Percentiles rank a stretch among this genome's conserved stretches.
These are phyloP conservation scores for Daphne laureola DNA, from an alignment of 441 rosid genomes.

Conservation along the genomic window DNA sequence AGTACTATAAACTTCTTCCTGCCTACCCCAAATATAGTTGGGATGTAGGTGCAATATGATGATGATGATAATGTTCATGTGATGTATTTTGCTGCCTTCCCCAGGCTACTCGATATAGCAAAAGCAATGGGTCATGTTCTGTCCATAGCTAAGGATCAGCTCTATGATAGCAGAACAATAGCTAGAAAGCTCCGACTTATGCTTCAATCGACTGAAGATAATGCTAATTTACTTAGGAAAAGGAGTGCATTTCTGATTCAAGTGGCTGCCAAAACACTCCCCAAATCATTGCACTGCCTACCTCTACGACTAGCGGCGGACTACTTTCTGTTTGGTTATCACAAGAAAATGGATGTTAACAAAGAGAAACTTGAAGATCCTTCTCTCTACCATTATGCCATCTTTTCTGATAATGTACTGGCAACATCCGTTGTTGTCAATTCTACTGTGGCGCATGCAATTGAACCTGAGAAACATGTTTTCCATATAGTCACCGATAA, in stretches of 20 bases:
- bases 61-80: no score
- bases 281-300: slow-evolving; percentile 83
- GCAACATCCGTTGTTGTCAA: slow-evolving; percentile 93
- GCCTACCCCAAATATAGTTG: slow-evolving; percentile 5
- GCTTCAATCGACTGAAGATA: slow-evolving; percentile 69
- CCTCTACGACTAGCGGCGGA: slow-evolving; percentile 78
- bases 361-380: slow-evolving; percentile 56
- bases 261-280: slow-evolving; percentile 88
- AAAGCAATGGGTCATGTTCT: slow-evolving; percentile 84
- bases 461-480: slow-evolving; percentile 76
- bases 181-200: slow-evolving; percentile 71
- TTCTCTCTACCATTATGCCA: slow-evolving; percentile 81
- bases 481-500: slow-evolving; percentile 93
- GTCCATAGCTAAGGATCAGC: slow-evolving; percentile 65
- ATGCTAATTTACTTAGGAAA: slow-evolving; percentile 53
- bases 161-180: slow-evolving; percentile 66
- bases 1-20: background rate
- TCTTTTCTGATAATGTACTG: slow-evolving; percentile 87
- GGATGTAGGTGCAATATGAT: no score
- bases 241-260: slow-evolving; percentile 88
- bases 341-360: slow-evolving; percentile 28
- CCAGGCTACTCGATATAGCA: slow-evolving; percentile 76
- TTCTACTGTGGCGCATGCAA: slow-evolving; percentile 62
- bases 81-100: slow-evolving; percentile 10
- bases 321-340: slow-evolving; percentile 49